phyloP scores from a whole-genome alignment of 148 eudicot species.

The Pouteria glomerata region DNA sequence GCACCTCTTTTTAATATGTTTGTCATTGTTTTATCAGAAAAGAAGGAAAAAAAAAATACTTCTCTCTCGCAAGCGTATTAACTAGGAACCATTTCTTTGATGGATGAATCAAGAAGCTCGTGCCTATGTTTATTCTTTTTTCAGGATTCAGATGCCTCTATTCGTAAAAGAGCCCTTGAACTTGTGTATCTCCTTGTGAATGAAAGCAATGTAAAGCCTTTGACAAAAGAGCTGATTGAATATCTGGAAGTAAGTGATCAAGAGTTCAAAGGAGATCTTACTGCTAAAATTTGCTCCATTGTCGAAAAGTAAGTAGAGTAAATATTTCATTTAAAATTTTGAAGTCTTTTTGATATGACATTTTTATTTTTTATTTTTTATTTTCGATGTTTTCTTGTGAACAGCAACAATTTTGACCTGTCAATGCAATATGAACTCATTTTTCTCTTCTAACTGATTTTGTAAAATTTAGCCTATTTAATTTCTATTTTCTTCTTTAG shows the following conservation, averaged over 20 bases:
- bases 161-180: slow-evolving; percentile 89
- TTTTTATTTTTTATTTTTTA: not conserved
- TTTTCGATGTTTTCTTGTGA: not conserved
- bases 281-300: slow-evolving; percentile 93
- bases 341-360: too few relatives aligned
- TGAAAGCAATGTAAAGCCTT: slow-evolving; percentile 83
- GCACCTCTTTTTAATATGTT: too few relatives aligned
- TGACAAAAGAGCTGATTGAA: slow-evolving; percentile 89
- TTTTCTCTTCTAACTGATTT: not conserved
- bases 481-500: slow-evolving; percentile 29
- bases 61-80: too few relatives aligned
- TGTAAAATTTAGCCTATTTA: not conserved
- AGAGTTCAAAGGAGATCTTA: slow-evolving; percentile 90
- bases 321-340: slow-evolving; percentile 10
- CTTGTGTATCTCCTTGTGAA: slow-evolving; percentile 89
- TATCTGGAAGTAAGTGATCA: slow-evolving; percentile 82
- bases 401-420: not conserved
- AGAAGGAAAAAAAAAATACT: too few relatives aligned
- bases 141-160: slow-evolving; percentile 91
- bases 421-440: not conserved
- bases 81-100: not conserved
- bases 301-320: slow-evolving; percentile 80
- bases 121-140: slow-evolving; percentile 15
- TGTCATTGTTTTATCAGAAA: too few relatives aligned
- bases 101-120: not conserved